These are phyloP conservation scores for Ustilago hordei DNA, from an alignment of 1,284 basidiomycete genomes.

Conservation along the genomic window DNA sequence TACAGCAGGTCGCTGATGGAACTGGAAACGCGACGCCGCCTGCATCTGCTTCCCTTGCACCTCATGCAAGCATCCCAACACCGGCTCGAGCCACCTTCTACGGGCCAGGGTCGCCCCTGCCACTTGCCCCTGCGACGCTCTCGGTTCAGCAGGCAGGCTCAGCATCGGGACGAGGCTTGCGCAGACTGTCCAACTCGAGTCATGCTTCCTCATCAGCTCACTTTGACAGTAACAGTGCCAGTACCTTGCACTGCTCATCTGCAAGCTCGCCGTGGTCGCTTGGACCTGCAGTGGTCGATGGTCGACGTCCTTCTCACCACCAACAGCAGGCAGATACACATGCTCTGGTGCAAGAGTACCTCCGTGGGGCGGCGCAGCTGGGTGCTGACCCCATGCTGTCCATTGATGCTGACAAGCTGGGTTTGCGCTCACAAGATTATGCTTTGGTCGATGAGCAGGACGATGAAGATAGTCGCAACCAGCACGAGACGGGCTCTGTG, in stretches of 20 bases:
- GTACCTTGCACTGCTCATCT: slow-evolving; percentile 37
- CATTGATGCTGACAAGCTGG: slow-evolving; percentile 19
- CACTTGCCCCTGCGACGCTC: slow-evolving; percentile 20
- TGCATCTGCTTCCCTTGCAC: slow-evolving; percentile 13
- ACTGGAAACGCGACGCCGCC: not conserved
- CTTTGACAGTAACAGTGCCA: slow-evolving; percentile 42
- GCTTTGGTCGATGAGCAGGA: not conserved
- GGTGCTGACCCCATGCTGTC: slow-evolving; percentile 14
- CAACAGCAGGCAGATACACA: slow-evolving; percentile 43
- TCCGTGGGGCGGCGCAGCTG: slow-evolving; percentile 32
- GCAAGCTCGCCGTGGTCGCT: slow-evolving; percentile 44
- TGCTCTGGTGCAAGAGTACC: slow-evolving; percentile 47
- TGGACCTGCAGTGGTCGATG: slow-evolving; percentile 18
- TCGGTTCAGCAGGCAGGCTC: slow-evolving; percentile 30
- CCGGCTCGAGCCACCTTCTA: slow-evolving; percentile 24
- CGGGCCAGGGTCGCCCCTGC: slow-evolving; percentile 20
- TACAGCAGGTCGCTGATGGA: not conserved
- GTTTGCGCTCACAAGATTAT: slow-evolving; percentile 2
- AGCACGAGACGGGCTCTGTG: slow-evolving; percentile 30
- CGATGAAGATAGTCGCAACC: slow-evolving; percentile 18
- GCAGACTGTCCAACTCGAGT: slow-evolving; percentile 36
- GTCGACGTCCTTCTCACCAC: slow-evolving; percentile 13
- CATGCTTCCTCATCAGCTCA: slow-evolving; percentile 41
- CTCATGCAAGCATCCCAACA: slow-evolving; percentile 11
- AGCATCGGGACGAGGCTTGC: slow-evolving; percentile 4